These are phyloP conservation scores for Bruguiera gymnorhiza DNA, from an alignment of 345 rosid genomes.

Conservation along the genomic window DNA sequence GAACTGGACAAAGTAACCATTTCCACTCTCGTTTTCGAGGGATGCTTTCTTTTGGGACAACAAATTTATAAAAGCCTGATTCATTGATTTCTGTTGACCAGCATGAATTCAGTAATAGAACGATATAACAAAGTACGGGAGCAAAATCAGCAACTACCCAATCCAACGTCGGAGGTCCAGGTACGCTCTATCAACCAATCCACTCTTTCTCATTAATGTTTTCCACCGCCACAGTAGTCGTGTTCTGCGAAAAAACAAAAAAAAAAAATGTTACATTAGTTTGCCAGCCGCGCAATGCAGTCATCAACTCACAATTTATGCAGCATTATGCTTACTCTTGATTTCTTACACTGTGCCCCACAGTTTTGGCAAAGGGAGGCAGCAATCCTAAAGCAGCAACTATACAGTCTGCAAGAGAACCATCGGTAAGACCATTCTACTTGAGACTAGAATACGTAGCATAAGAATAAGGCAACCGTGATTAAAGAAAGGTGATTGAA, in stretches of 20 bases:
- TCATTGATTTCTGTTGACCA: constrained; percentile 21
- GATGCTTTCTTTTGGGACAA: no score
- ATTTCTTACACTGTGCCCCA: neutral
- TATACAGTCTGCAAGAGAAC: constrained; percentile 31
- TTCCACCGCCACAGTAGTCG: neutral
- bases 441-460: neutral
- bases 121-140: constrained; percentile 52
- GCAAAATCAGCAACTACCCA: constrained; percentile 45
- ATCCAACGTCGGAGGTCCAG: constrained; percentile 58
- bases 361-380: constrained; percentile 39
- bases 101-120: constrained; percentile 60
- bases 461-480: neutral
- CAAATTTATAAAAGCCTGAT: neutral
- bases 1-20: no score
- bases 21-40: no score
- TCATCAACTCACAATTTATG: neutral
- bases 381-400: constrained; percentile 31
- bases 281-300: neutral
- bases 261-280: neutral
- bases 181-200: constrained; percentile 25
- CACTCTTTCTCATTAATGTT: neutral
- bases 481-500: neutral
- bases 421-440: constrained; percentile 25
- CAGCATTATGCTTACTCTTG: neutral
- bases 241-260: neutral